phyloP scores from a whole-genome alignment of 139 green algal species.

The Chlorokybus atmophyticus region DNA sequence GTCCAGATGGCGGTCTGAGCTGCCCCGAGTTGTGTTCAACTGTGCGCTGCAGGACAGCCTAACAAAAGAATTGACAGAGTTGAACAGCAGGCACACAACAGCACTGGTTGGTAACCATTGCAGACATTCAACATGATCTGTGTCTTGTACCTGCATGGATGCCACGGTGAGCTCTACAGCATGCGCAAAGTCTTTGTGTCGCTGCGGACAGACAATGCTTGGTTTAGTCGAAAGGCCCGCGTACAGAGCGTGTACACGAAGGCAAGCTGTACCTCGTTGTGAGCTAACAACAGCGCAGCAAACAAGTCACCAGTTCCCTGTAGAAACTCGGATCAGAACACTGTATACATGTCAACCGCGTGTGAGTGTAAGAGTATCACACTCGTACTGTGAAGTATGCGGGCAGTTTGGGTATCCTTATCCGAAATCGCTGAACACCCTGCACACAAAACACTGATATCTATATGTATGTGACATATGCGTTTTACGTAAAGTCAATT shows the following conservation, averaged over 20 bases:
- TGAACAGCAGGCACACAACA: no score
- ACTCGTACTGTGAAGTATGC: constrained; percentile 9
- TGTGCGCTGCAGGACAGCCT: neutral
- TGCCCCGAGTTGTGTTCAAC: neutral
- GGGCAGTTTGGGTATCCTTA: constrained; percentile 2
- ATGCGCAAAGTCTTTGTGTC: neutral
- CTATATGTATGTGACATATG: neutral
- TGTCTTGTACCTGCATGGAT: neutral
- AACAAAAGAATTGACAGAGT: no score
- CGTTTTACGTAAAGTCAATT: neutral
- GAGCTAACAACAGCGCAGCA: constrained; percentile 11
- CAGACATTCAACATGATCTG: no score
- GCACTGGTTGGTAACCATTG: no score
- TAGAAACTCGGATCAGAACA: neutral
- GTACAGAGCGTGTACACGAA: no score
- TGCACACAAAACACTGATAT: neutral
- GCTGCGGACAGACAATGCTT: no score
- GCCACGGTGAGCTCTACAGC: neutral
- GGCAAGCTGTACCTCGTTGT: constrained; percentile 11
- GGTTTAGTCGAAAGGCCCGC: no score
- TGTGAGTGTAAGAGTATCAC: neutral
- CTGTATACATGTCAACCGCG: neutral
- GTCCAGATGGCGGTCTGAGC: neutral
- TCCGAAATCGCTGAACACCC: neutral
- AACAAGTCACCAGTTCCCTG: constrained; percentile 19